These are phyloP conservation scores for Penium margaritaceum DNA, from an alignment of 139 green algal genomes.

Conservation along the genomic window DNA sequence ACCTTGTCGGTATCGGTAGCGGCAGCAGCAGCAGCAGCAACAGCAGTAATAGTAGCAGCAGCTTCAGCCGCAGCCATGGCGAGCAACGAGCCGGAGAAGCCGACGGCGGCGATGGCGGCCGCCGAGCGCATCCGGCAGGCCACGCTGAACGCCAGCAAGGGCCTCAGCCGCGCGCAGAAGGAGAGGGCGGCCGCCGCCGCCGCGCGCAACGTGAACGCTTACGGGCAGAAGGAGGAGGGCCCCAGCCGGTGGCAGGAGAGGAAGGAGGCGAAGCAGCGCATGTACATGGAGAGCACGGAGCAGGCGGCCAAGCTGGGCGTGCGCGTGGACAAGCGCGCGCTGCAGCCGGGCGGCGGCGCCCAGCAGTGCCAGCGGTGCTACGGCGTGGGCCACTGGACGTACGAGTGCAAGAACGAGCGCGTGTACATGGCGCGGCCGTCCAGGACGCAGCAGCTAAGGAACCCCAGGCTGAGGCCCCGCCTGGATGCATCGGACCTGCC, in stretches of 20 bases:
- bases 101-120: conserved; percentile 22
- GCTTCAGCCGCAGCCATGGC: too few relatives aligned
- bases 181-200: conserved; percentile 23
- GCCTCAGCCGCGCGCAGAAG: neutral
- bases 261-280: conserved; percentile 44
- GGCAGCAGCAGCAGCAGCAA: too few relatives aligned
- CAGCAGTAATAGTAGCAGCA: too few relatives aligned
- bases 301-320: conserved; percentile 35
- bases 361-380: conserved; percentile 49
- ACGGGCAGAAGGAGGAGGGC: conserved; percentile 46
- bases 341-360: conserved; percentile 8
- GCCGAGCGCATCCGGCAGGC: conserved; percentile 25
- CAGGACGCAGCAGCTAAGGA: conserved; percentile 41
- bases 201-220: conserved; percentile 43
- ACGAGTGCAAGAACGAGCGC: conserved; percentile 47
- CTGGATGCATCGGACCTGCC: conserved; percentile 6
- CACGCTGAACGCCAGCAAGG: conserved; percentile 14
- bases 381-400: conserved; percentile 44
- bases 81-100: too few relatives aligned
- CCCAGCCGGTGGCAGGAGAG: conserved; percentile 42
- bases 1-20: too few relatives aligned
- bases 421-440: conserved; percentile 41
- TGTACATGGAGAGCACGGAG: conserved; percentile 46
- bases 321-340: neutral
- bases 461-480: conserved; percentile 33